Base-by-base conservation (phyloP, 345 rosid species). In the Barbarea vulgaris region DNA sequence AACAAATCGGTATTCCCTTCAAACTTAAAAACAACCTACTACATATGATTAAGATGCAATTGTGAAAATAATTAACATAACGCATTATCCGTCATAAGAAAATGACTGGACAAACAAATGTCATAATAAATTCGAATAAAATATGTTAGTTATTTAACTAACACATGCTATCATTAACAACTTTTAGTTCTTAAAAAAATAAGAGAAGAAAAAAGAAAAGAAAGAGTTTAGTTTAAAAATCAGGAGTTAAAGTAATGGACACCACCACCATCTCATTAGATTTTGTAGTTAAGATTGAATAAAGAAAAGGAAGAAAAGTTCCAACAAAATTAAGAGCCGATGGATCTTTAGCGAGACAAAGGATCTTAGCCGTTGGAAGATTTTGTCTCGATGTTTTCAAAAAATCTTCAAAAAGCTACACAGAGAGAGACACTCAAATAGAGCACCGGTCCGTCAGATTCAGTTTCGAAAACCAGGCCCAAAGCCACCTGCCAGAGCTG, bases 401-500 rank as follows among this genome's bases (percentile, higher is more conserved):
- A 73, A 77, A 73, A 78, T 78, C 79, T 78, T 54, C 74, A 73
- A 78, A 79, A 79, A 79, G 78, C 70, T 59, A 66, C 39, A 67
- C 27, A 77, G 81, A 33, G 81, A 33, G 80, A 70, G 62, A 63
- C 77, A 57, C 80, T 77, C 62, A 77, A 71, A 77, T 64, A 71
- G 77, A 78, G 79, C 72, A 67, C 66, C 78, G 78, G 74, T 73
- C 78, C 78, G 78, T 79, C 79, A 74, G 79, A 79, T 74, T 79
- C 28, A 69, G 82, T 74, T 79, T 79, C 79, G 79, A 73, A 67
- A 78, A 72, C 77, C 61, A 78, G 74, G 52, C 81, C 80, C 72
- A 27, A 71, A 72, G 69, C 34, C 70, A 66, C 73, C 77, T 72
- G 81, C 74, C 72, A 72, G n/a, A 39, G 0, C 22, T 74, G 79